Base-by-base conservation (phyloP, 2,329 filamentous ascomycete genomes). In the Laburnicola sp. region DNA sequence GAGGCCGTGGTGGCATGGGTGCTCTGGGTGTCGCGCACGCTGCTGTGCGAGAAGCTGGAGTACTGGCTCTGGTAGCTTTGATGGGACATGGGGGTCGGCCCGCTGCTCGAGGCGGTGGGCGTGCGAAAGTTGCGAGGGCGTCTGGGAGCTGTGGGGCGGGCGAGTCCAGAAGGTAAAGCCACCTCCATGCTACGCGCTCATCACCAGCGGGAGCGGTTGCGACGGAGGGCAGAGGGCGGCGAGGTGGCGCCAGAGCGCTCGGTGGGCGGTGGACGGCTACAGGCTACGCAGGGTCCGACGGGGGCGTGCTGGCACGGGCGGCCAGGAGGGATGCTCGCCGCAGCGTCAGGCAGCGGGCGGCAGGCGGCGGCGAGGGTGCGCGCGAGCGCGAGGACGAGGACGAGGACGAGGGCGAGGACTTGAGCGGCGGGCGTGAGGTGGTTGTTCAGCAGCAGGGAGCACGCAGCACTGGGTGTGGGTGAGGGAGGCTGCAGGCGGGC, bases 61-160 rank as follows among this genome's bases (percentile, higher is more conserved):
- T 76, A 75, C 59, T 75, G 74, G 65, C 73, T 74, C 59, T 77
- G 75, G 68, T 74, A 76, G 66, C 66, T 74, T 67, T 78, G 74
- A 66, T 73, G 71, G 63, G 68, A 72, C 61, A 74, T 72, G 61
- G 77, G 70, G 59, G 73, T 65, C 38, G 68, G 66, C 57, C 64
- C 67, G 63, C 58, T 56, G 60, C 53, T 66, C 49, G 68, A 69
- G 57, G 61, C 63, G 64, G 71, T 70, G 69, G 53, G 64, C 59
- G 57, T 68, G 64, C 27, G 54, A 50, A 25, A 59, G 45, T 46
- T 58, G 43, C 41, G 59, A 54, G 53, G 65, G 48, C 50, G 61
- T 60, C 44, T 63, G 61, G 48, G 62, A 62, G 43, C 60, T 60
- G 44, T 63, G 58, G 41, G 60, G 53, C 61, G 51, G 28, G 57